Conservation (phyloP, 345 rosid species). For the Stellera chamaejasme region DNA sequence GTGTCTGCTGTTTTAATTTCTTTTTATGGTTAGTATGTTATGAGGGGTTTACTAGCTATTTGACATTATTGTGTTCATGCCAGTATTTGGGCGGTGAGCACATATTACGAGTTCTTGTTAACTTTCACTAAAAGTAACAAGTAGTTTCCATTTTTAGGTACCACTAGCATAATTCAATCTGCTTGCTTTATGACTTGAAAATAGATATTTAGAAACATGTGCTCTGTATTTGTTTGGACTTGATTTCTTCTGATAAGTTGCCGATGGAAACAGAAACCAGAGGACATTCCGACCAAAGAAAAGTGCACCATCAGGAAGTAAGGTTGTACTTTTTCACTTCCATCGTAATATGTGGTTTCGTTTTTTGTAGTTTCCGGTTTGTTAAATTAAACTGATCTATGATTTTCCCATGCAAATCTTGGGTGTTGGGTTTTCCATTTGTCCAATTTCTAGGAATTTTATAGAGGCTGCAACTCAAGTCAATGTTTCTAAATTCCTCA, state of each 20-base stretch:
- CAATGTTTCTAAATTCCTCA: too few relatives aligned
- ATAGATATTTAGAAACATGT: slow-evolving; percentile 5
- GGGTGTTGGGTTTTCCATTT: too few relatives aligned
- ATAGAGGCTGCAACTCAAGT: too few relatives aligned
- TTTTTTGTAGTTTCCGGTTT: too few relatives aligned
- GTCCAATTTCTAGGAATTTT: too few relatives aligned
- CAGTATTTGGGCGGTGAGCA: neutral
- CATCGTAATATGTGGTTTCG: too few relatives aligned
- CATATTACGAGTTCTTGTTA: neutral
- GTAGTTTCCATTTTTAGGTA: neutral
- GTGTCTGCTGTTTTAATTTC: too few relatives aligned
- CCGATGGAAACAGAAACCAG: slow-evolving; percentile 59
- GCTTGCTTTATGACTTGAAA: slow-evolving; percentile 6
- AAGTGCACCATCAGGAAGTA: slow-evolving; percentile 98
- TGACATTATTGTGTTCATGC: too few relatives aligned
- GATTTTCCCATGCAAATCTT: too few relatives aligned
- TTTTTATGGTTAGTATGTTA: too few relatives aligned
- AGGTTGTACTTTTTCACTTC: slow-evolving; percentile 35
- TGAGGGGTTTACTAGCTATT: too few relatives aligned
- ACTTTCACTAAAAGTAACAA: neutral
- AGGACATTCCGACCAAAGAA: slow-evolving; percentile 97
- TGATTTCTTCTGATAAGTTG: slow-evolving; percentile 8
- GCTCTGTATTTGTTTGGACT: slow-evolving; percentile 14
- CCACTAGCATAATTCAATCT: neutral
- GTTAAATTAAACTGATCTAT: too few relatives aligned